Base-by-base conservation (phyloP, 192 early-diverging fungal genomes). In the Coemansia sp. region DNA sequence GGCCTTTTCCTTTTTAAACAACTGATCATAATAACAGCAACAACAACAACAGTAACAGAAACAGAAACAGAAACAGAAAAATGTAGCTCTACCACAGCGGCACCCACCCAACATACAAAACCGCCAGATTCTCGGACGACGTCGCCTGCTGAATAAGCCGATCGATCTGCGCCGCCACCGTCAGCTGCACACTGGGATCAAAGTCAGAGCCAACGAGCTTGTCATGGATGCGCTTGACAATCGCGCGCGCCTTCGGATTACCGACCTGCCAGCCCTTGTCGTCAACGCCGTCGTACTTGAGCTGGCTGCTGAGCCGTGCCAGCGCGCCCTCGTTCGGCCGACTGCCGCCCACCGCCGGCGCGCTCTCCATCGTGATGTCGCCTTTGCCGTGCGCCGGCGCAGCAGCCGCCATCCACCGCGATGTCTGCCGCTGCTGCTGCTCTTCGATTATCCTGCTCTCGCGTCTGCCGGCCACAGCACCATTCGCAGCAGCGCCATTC, bases 161-260 rank as follows among this genome's bases (percentile, higher is more conserved):
- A 41, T 98, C 90, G 3, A 99, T 95, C 81, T 99, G 97, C 8
- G 89, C 88, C 0, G 87, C 85, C 3, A 96, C 93, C 65, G 92
- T 89, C 54, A 99, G 72, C 2, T 90, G 87, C 44, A 85, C 81
- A 48, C 94, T 86, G 1, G 90, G 87, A 50, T 93, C 92, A 74
- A 99, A 99, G 75, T 99, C 97, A 37, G 91, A 89, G 32, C 97
- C 97, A 7, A 93, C 93, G 58, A 99, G 84, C 78, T 99, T 99
- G 86, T 96, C 97, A 38, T 87, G 89, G n/a, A 99, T 94, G 13
- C 97, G 88, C 58, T 88, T 90, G 48, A 99, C 92, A 69, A 97
- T 93, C 16, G 86, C 88, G 9, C 94, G 75, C 0, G 97, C 97
- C 58, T 91, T 82, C 23, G 92, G 84, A 66, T 98, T 99, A 5